These are phyloP conservation scores for Cyathus striatus DNA, from an alignment of 768 basidiomycete species.

Conservation along the genomic window DNA sequence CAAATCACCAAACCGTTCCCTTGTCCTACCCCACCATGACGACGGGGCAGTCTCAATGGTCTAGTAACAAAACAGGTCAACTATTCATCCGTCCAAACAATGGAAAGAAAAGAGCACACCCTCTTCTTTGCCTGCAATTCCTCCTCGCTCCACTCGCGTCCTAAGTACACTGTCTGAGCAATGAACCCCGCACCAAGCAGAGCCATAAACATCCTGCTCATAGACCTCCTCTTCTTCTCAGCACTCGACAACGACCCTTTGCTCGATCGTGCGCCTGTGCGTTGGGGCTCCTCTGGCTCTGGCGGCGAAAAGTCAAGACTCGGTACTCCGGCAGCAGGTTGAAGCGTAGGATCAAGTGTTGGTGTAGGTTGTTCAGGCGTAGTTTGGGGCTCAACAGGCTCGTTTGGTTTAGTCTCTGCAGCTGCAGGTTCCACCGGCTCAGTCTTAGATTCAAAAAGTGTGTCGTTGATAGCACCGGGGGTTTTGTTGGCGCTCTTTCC, in stretches of 20 bases:
- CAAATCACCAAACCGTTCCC: conserved; percentile 53
- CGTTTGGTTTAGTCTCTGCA: conserved; percentile 2
- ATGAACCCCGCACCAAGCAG: conserved; percentile 52
- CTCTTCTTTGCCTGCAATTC: conserved; percentile 62
- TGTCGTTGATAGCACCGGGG: background rate
- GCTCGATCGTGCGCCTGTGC: conserved; percentile 75
- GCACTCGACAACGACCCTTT: conserved; percentile 75
- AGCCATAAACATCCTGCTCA: conserved; percentile 50
- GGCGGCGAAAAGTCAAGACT: conserved; percentile 61
- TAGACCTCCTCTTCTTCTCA: conserved; percentile 60
- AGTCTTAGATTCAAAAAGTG: background rate
- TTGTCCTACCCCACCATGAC: conserved; percentile 62
- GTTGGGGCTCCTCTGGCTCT: conserved; percentile 33
- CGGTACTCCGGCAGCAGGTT: background rate
- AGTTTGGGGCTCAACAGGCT: conserved; percentile 9
- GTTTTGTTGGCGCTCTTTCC: too few relatives aligned
- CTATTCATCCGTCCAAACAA: background rate
- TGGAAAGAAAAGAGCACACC: conserved; percentile 32
- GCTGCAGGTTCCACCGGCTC: background rate
- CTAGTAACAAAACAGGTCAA: conserved; percentile 28
- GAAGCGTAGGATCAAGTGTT: background rate
- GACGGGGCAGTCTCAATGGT: conserved; percentile 54
- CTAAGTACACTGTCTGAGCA: conserved; percentile 58
- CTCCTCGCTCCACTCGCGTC: conserved; percentile 72
- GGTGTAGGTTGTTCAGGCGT: conserved; percentile 7